These are phyloP conservation scores for Ustilago bromivora DNA, from an alignment of 1,284 basidiomycete species.

Conservation along the genomic window DNA sequence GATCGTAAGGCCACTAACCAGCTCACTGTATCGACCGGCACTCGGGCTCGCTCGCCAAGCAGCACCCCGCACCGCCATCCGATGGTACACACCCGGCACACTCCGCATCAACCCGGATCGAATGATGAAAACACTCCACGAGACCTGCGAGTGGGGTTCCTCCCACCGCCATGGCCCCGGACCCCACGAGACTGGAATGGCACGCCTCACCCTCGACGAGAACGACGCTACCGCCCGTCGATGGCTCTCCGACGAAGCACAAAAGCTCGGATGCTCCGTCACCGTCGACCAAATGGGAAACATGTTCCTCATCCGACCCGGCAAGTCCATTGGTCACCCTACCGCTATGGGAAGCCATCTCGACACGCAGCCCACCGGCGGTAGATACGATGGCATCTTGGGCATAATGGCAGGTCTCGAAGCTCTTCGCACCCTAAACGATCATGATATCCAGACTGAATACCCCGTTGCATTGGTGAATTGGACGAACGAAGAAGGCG, in stretches of 20 bases:
- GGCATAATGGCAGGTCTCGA: constrained; percentile 48
- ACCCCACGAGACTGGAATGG: constrained; percentile 38
- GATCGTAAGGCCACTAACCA: neutral
- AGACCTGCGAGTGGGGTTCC: constrained; percentile 63
- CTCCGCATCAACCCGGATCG: constrained; percentile 55
- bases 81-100: constrained; percentile 30
- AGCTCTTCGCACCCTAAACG: constrained; percentile 37
- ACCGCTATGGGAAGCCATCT: constrained; percentile 48
- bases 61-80: neutral
- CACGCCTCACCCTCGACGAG: constrained; percentile 60
- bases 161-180: constrained; percentile 37
- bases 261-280: constrained; percentile 63
- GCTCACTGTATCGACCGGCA: neutral
- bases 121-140: constrained; percentile 64
- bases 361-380: constrained; percentile 47
- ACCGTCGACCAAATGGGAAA: constrained; percentile 65
- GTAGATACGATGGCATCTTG: constrained; percentile 45
- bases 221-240: constrained; percentile 63
- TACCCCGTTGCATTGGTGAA: constrained; percentile 38
- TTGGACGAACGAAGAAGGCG: constrained; percentile 53
- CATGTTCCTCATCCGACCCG: constrained; percentile 63
- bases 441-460: constrained; percentile 25
- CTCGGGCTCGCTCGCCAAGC: neutral
- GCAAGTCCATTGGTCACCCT: constrained; percentile 26
- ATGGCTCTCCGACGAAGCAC: constrained; percentile 63